phyloP scores from a whole-genome alignment of 73 alveolate species.

The Blepharisma japonicum region DNA sequence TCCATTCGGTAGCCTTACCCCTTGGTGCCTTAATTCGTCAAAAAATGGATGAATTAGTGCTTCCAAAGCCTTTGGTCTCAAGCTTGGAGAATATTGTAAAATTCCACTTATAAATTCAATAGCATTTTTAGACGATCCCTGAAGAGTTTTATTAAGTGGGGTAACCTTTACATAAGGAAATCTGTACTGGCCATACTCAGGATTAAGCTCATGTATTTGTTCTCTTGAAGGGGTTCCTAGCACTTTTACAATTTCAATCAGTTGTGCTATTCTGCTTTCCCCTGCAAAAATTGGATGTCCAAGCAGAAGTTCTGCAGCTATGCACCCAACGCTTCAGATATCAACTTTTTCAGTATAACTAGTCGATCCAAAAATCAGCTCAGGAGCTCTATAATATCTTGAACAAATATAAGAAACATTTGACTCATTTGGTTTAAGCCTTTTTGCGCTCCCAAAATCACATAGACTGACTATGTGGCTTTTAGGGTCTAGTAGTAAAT shows the following conservation, averaged over 20 bases:
- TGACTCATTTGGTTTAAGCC: constrained; percentile 53
- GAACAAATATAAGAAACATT: constrained; percentile 68
- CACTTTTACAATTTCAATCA: constrained; percentile 64
- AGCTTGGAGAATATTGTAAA: constrained; percentile 42
- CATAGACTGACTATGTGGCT: constrained; percentile 67
- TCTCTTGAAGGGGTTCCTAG: constrained; percentile 53
- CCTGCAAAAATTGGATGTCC: constrained; percentile 82
- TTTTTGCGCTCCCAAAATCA: constrained; percentile 82
- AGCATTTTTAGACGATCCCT: constrained; percentile 32
- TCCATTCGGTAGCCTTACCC: constrained; percentile 44
- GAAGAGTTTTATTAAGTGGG: neutral
- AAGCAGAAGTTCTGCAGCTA: constrained; percentile 76
- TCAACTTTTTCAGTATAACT: constrained; percentile 54
- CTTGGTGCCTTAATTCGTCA: constrained; percentile 47
- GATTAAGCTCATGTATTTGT: constrained; percentile 43
- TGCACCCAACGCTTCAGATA: constrained; percentile 90
- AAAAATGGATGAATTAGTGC: constrained; percentile 39
- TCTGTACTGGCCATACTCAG: neutral
- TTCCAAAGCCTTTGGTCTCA: constrained; percentile 44
- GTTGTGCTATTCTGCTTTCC: constrained; percentile 58
- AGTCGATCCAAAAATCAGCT: constrained; percentile 66
- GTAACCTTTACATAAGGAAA: neutral
- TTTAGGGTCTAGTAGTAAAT: constrained; percentile 37
- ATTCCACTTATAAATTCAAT: constrained; percentile 47
- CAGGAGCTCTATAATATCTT: constrained; percentile 84